Base-by-base conservation (phyloP, 2,329 filamentous ascomycete genomes). In the Botrytis fragariae region DNA sequence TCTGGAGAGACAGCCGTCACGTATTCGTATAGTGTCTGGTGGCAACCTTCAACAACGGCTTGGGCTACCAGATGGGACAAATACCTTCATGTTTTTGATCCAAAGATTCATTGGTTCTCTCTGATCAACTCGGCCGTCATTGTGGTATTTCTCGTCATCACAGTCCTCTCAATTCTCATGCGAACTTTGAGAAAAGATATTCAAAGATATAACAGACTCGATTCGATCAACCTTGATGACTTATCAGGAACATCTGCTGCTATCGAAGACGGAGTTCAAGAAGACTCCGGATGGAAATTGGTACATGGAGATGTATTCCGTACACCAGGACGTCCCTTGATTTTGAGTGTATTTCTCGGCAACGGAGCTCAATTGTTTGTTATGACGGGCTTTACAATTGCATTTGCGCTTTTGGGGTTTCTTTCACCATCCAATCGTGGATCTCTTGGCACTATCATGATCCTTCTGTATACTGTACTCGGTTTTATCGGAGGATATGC, bases 21-120 rank as follows among this genome's bases (percentile, higher is more conserved):
- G 3, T 99, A 93, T 85, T 97, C 94, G 8, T 99, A 99, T 84
- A 94, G 92, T 77, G 93, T 98, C 22, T 92, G 91, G 83, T 99
- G 96, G 96, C 88, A 87, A 73, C 89, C 90, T 77, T 98, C 94
- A 0, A 81, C 87, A 0, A 98, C 95, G 1, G 93, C 92, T 1
- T 99, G 97, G 91, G 96, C 96, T 42, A 99, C 96, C 20, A 90
- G 96, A 76, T 99, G 96, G 96, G 96, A 99, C 86, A 98, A 97
- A 84, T 98, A 98, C 81, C 87, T 99, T 51, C 95, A 98, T 80
- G 95, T 99, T 44, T 97, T 95, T 81, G 95, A 98, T 82, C 95
- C 96, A 70, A 97, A 96, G 86, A 98, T 99, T 79, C 96, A 99
- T 83, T 99, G 96, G 96, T 97, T 98, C 85, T 98, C 95, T 74